phyloP scores from a whole-genome alignment of 2,329 filamentous ascomycete genomes.

The Penicillium sclerotigenum region DNA sequence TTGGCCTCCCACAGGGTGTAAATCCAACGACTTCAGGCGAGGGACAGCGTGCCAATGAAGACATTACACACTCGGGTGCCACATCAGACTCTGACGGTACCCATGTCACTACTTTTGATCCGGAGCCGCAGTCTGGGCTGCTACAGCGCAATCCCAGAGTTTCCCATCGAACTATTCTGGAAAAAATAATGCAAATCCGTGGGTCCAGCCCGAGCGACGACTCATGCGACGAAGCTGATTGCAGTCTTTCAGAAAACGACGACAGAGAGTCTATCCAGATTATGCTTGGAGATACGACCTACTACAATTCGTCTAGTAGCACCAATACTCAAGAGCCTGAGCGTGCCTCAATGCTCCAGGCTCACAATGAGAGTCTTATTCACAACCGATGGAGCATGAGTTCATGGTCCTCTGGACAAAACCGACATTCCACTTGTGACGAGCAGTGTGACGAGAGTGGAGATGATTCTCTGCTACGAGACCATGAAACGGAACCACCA shows the following conservation, averaged over 20 bases:
- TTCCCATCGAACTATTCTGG: conserved; percentile 44
- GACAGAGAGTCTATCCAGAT: conserved; percentile 57
- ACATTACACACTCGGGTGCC: conserved; percentile 43
- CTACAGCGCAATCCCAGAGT: conserved; percentile 33
- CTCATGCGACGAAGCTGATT: conserved; percentile 40
- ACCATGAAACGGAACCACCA: conserved; percentile 28
- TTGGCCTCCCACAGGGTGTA: conserved; percentile 32
- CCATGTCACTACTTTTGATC: conserved; percentile 61
- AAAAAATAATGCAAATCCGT: conserved; percentile 50
- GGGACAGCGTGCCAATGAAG: conserved; percentile 1
- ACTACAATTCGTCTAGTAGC: conserved; percentile 33
- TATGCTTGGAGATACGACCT: conserved; percentile 50
- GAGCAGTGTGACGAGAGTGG: conserved; percentile 37
- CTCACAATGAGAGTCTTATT: conserved; percentile 19
- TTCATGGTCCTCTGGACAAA: conserved; percentile 43
- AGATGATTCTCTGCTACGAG: conserved; percentile 31
- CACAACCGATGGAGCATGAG: conserved; percentile 44
- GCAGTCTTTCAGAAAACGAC: conserved; percentile 46
- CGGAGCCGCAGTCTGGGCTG: conserved; percentile 64
- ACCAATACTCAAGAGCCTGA: conserved; percentile 31
- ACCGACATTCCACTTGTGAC: conserved; percentile 34
- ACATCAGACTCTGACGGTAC: conserved; percentile 62
- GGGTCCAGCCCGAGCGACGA: conserved; percentile 44
- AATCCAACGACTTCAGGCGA: conserved; percentile 5
- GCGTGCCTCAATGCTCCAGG: conserved; percentile 21